Base-by-base conservation (phyloP, 257 asterid species). In the Asclepias syriaca region DNA sequence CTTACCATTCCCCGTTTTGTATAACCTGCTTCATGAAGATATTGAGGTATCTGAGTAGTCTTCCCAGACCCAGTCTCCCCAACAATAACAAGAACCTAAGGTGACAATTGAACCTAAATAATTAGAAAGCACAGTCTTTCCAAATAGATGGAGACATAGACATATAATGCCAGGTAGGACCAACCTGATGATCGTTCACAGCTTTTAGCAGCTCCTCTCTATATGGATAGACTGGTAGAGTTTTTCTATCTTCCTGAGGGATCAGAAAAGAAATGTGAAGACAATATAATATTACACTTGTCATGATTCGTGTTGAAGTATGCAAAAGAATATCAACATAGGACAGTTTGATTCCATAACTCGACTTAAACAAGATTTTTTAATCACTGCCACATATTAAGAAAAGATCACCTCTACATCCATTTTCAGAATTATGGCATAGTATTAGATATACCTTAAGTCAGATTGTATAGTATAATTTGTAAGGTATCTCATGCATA, bases 61-160 rank as follows among this genome's bases (percentile, higher is more conserved):
- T 94, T 94, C 19, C 99, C 99, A 16, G 96, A 94, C 40, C 97
- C 97, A 0, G 97, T 91, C 83, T 93, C 98, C 72, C 98, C 98
- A 72, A 93, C 97, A 79, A 89, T 91, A 71, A 93, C 96, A 79
- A 93, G 91, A 83, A 93, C 96, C 97, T 91, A 82, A 54, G 73
- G 50, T 58, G 65, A 61, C 51, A 77, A 66, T 51, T 60, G 74
- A 71, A 68, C 66, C 12, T 64, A 66, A 48, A 22, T 71, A 57
- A 48, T 58, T 27, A 46, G 49, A 2, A 27, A 39, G 18, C 32
- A 32, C 45, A 72, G 24, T 29, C 1, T 11, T 22, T 43, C 43
- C 59, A n/a, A 74, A 68, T 39, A 55, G 53, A 54, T 32, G 15
- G 57, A 34, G 32, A 27, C 6, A 68, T 49, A 29, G 51, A 61